Conservation (phyloP, 2,329 filamentous ascomycete genomes). For the Ophiostoma himal-ulmi region DNA sequence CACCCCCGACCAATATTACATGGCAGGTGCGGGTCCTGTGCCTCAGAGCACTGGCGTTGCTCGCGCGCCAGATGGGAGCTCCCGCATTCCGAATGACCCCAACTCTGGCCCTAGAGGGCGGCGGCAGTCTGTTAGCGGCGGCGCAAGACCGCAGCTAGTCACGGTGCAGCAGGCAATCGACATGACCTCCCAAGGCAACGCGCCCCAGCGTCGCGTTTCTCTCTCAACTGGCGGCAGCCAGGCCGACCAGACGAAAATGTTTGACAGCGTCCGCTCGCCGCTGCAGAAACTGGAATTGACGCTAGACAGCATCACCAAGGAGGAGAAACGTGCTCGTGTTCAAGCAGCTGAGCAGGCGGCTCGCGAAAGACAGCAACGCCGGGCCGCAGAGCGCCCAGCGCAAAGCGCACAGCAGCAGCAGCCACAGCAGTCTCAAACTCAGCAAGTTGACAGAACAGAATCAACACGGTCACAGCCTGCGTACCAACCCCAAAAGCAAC, state of each 20-base stretch:
- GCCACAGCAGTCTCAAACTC: neutral
- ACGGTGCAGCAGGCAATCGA: constrained; percentile 20
- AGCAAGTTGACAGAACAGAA: neutral
- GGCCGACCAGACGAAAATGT: constrained; percentile 47
- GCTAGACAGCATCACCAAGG: constrained; percentile 87
- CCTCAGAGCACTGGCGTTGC: neutral
- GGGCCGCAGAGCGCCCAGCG: constrained; percentile 24
- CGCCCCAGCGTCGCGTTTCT: neutral
- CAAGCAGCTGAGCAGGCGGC: constrained; percentile 73
- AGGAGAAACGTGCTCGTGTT: constrained; percentile 82
- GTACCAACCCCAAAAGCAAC: neutral
- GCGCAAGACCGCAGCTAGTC: constrained; percentile 19
- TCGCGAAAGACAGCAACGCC: constrained; percentile 51
- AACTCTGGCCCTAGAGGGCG: constrained; percentile 27
- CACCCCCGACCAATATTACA: constrained; percentile 33
- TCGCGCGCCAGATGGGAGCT: constrained; percentile 11
- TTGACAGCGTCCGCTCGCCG: constrained; percentile 79
- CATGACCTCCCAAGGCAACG: constrained; percentile 23
- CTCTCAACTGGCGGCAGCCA: constrained; percentile 26
- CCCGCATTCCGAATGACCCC: constrained; percentile 29
- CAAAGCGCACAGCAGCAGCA: neutral
- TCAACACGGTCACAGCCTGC: neutral
- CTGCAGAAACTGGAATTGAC: constrained; percentile 89
- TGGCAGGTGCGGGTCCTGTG: constrained; percentile 23
- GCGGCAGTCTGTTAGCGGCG: constrained; percentile 23